Percentiles rank a stretch among this genome's conserved stretches.
Evolutionary conservation across 495 filamentous ascomycete species (phyloP).

Genomic region (Aspergillus sclerotiicarbonarius): DNA sequence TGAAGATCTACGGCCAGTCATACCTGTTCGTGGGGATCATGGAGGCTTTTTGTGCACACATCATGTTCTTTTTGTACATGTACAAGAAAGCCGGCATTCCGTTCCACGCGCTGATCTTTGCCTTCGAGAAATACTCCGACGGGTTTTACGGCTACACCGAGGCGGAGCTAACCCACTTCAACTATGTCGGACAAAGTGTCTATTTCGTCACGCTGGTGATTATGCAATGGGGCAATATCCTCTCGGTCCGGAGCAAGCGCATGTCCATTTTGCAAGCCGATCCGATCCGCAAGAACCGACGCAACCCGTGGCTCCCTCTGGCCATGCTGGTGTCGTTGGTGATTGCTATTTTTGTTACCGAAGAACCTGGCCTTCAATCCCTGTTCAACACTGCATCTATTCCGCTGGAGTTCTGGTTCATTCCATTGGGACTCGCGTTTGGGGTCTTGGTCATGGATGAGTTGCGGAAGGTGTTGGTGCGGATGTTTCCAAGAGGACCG

Average conservation of each 20-base stretch:
- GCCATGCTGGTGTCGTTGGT: constrained; percentile 41
- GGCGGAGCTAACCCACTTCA: constrained; percentile 41
- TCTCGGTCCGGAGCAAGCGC: constrained; percentile 49
- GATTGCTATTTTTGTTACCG: constrained; percentile 53
- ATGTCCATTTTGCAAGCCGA: constrained; percentile 51
- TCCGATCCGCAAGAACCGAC: constrained; percentile 44
- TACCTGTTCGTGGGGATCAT: constrained; percentile 53
- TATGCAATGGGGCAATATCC: constrained; percentile 52
- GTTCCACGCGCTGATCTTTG: constrained; percentile 41
- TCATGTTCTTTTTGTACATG: constrained; percentile 54
- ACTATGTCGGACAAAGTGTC: constrained; percentile 56
- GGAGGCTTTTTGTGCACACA: constrained; percentile 46
- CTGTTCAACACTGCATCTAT: constrained; percentile 49
- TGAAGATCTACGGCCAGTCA: constrained; percentile 49
- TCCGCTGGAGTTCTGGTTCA: constrained; percentile 51
- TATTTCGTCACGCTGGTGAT: constrained; percentile 73
- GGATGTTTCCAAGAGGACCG: constrained; percentile 39
- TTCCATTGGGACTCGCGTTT: constrained; percentile 47
- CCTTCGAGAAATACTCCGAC: constrained; percentile 44
- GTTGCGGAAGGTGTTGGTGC: constrained; percentile 45
- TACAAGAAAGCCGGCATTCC: constrained; percentile 45
- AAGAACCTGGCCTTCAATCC: constrained; percentile 46
- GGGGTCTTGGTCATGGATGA: constrained; percentile 52
- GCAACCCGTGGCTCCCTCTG: constrained; percentile 50
- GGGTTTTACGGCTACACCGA: constrained; percentile 49